Evolutionary conservation across 75 land plant species (phyloP).

Genomic region (Pinus albicaulis): DNA sequence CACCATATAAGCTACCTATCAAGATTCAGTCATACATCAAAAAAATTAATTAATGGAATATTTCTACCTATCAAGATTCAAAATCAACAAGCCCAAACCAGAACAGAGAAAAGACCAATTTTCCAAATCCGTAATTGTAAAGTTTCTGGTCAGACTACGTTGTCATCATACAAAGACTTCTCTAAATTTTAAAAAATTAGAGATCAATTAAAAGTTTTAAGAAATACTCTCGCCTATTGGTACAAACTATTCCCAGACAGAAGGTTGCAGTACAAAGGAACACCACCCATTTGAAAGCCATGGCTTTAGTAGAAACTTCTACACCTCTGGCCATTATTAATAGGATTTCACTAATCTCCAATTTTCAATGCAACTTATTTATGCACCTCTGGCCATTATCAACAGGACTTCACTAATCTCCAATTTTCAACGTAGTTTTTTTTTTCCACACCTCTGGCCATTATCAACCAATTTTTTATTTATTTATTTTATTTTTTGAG

Average conservation of each 20-base stretch:
- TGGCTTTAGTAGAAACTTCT: not conserved
- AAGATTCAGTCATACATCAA: not conserved
- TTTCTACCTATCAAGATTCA: not conserved
- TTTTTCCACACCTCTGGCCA: constrained; percentile 5
- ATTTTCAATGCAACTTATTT: not conserved
- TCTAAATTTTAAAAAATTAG: not conserved
- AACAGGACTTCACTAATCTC: not conserved
- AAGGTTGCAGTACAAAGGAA: not conserved
- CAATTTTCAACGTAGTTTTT: not conserved
- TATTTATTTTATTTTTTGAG: no score
- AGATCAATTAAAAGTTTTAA: not conserved
- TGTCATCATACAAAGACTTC: no score
- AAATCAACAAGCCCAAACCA: not conserved
- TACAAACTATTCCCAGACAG: constrained; percentile 5
- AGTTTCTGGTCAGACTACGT: not conserved
- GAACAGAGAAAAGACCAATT: not conserved
- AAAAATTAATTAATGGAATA: not conserved
- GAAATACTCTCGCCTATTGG: not conserved
- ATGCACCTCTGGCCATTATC: constrained; percentile 3
- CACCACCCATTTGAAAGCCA: constrained; percentile 2
- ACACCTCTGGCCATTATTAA: constrained; percentile 1
- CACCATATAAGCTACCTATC: not conserved
- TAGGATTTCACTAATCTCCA: not conserved
- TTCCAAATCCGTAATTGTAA: not conserved
- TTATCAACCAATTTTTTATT: no score